phyloP scores from a whole-genome alignment of 805 yeast genomes.

The Danielozyma ontarioensis region DNA sequence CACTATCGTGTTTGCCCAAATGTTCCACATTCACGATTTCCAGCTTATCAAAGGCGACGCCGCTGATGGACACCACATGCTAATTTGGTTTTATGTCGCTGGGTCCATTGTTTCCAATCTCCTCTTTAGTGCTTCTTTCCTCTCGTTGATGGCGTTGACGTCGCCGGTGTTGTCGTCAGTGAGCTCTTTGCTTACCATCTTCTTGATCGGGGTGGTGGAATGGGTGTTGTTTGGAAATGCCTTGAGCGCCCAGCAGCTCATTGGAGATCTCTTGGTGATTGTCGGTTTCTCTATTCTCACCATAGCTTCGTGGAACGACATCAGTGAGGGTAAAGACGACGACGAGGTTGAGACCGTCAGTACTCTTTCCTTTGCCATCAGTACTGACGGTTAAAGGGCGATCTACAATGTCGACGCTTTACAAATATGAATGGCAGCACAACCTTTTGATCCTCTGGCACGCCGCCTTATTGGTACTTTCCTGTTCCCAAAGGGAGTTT shows the following conservation, averaged over 20 bases:
- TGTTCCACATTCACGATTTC: conserved; percentile 55
- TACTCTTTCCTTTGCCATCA: conserved; percentile 38
- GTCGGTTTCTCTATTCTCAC: conserved; percentile 66
- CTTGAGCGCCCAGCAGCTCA: conserved; percentile 50
- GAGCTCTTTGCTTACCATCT: conserved; percentile 63
- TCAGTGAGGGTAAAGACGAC: conserved; percentile 44
- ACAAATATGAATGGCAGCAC: too few species aligned
- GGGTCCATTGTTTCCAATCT: conserved; percentile 61
- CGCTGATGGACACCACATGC: conserved; percentile 30
- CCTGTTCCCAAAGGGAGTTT: too few species aligned
- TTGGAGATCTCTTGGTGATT: conserved; percentile 68
- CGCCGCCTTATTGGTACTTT: too few species aligned
- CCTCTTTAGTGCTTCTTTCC: conserved; percentile 63
- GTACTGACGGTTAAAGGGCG: conserved; percentile 17
- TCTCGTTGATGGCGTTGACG: conserved; percentile 76
- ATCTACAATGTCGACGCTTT: too few species aligned
- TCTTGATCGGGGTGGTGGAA: conserved; percentile 74
- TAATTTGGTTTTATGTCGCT: conserved; percentile 41
- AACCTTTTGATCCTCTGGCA: too few species aligned
- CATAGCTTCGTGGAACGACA: conserved; percentile 61
- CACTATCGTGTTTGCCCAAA: conserved; percentile 43
- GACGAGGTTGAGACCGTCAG: conserved; percentile 40
- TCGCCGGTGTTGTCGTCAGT: conserved; percentile 78
- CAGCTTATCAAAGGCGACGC: conserved; percentile 41
- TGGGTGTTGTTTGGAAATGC: conserved; percentile 60